Evolutionary conservation across 768 basidiomycete genomes (phyloP), one percentile per base, ranked within the genome.

Genomic region (Rickenella mellea): DNA sequence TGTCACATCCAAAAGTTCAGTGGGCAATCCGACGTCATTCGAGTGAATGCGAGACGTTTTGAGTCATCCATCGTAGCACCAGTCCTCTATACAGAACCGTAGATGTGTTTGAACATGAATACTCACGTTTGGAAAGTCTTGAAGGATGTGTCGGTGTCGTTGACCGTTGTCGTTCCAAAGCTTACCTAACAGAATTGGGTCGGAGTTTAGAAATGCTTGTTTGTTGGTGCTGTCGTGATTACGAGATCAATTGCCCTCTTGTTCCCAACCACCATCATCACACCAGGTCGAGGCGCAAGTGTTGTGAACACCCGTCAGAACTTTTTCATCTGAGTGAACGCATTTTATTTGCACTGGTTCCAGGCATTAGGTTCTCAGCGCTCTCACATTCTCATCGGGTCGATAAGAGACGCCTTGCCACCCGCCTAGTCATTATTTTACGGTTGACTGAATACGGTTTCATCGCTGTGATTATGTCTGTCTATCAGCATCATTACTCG

Each of bases 401-500:
- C n/a, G n/a, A n/a, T n/a, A n/a, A n/a, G n/a, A n/a, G n/a, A n/a
- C n/a, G n/a, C n/a, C n/a, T n/a, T n/a, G n/a, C n/a, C n/a, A n/a
- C n/a, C n/a, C n/a, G n/a, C n/a, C n/a, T n/a, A n/a, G n/a, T n/a
- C n/a, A n/a, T n/a, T n/a, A n/a, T n/a, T n/a, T n/a, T n/a, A n/a
- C n/a, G n/a, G n/a, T n/a, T n/a, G n/a, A n/a, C n/a, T n/a, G n/a
- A n/a, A n/a, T n/a, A n/a, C n/a, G n/a, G n/a, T n/a, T n/a, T n/a
- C n/a, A n/a, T n/a, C n/a, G n/a, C n/a, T n/a, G n/a, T n/a, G n/a
- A 61, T 60, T 51, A 78, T 80, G 76, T 77, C 76, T 50, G 62
- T 78, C 55, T 83, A 80, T 62, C 65, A 78, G 61, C 78, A 78
- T 58, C 69, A 62, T 58, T 65, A 71, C 30, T 51, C 64, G 54